These are phyloP conservation scores for Exophiala calicioides DNA, from an alignment of 2,329 filamentous ascomycete genomes.

Conservation along the genomic window DNA sequence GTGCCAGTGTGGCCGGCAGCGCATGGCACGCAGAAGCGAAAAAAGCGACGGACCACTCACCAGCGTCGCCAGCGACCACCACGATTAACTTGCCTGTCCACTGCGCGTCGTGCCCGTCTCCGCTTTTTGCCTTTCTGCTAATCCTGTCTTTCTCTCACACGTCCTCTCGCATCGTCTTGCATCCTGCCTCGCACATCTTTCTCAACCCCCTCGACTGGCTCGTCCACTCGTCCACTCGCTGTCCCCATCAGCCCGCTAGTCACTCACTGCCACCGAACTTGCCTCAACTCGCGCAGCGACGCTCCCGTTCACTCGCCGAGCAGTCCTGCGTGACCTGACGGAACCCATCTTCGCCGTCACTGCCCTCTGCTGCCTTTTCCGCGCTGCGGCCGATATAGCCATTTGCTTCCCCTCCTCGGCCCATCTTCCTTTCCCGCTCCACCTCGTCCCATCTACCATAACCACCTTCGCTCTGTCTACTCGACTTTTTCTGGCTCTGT, in stretches of 20 bases:
- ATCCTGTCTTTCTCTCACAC: conserved; percentile 18
- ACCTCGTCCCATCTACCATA: conserved; percentile 25
- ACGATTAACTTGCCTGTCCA: conserved; percentile 4
- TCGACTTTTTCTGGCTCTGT: conserved; percentile 29
- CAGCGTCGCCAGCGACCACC: neutral
- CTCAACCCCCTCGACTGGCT: neutral
- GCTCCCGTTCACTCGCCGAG: conserved; percentile 22
- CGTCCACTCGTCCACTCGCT: conserved; percentile 15
- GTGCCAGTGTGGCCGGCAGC: too few species aligned
- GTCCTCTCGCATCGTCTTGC: neutral
- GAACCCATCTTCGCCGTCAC: conserved; percentile 16
- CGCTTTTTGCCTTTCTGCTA: conserved; percentile 17
- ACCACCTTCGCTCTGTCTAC: conserved; percentile 26
- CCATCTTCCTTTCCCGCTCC: conserved; percentile 24
- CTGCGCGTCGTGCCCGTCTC: conserved; percentile 7
- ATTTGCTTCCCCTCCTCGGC: conserved; percentile 26
- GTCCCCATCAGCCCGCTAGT: conserved; percentile 24
- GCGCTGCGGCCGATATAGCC: conserved; percentile 30
- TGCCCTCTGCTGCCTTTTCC: conserved; percentile 7
- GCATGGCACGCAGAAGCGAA: neutral
- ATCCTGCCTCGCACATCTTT: conserved; percentile 3
- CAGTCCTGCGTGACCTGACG: conserved; percentile 21
- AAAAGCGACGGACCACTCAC: neutral
- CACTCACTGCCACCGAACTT: conserved; percentile 26
- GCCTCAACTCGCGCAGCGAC: conserved; percentile 22